Evolutionary conservation across 75 land plant species (phyloP).

Genomic region (Sequoiadendron giganteum): DNA sequence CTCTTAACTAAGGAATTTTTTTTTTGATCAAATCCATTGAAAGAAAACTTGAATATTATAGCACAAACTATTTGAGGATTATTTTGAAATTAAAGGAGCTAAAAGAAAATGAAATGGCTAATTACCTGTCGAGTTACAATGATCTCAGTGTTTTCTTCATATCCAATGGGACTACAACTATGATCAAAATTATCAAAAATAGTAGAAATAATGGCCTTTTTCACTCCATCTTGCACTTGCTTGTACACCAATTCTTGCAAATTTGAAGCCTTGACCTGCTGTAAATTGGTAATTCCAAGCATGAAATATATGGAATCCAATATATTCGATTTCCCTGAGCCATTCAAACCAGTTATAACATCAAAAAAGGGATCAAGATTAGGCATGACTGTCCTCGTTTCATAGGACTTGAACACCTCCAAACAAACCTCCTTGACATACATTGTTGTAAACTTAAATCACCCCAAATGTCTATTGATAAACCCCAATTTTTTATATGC

Average conservation of each 20-base stretch:
- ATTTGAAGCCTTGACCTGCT: conserved; percentile 94
- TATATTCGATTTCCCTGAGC: too few species aligned
- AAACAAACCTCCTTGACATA: conserved; percentile 86
- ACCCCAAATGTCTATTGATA: too few species aligned
- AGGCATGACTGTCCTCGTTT: conserved; percentile 86
- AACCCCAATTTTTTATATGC: too few species aligned
- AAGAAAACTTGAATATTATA: not conserved
- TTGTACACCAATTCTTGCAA: conserved; percentile 98
- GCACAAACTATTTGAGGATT: too few species aligned
- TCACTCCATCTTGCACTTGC: conserved; percentile 99
- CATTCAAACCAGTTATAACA: conserved; percentile 67
- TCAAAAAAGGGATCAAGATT: conserved; percentile 95
- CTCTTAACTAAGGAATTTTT: not conserved
- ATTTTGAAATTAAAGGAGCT: not conserved
- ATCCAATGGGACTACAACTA: conserved; percentile 88
- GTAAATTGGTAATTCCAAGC: conserved; percentile 19
- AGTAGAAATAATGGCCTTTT: conserved; percentile 95
- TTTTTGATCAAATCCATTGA: not conserved
- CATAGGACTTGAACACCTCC: conserved; percentile 98
- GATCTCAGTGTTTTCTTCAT: conserved; percentile 83
- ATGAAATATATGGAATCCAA: too few species aligned
- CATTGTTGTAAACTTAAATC: conserved; percentile 28
- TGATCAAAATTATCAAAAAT: conserved; percentile 14
- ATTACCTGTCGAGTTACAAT: conserved; percentile 90
- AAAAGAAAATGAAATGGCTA: conserved; percentile 2